These are phyloP conservation scores for Pascua sp. DNA, from an alignment of 1,284 basidiomycete species.

Conservation along the genomic window DNA sequence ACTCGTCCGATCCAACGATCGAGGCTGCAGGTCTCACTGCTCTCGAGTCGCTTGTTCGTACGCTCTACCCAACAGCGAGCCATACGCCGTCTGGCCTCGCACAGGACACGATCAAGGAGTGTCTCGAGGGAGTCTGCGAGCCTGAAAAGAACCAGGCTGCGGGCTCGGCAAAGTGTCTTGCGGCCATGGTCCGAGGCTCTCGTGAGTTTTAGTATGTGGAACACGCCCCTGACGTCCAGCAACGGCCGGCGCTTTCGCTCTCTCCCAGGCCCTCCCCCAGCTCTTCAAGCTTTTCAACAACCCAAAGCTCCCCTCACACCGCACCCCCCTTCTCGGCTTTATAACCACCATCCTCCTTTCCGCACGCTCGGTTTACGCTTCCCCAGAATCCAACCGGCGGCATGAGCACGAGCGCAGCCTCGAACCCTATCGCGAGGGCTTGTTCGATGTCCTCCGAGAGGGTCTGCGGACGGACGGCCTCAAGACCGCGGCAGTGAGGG, in stretches of 20 bases:
- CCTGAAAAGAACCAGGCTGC: constrained; percentile 88
- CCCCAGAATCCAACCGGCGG: constrained; percentile 25
- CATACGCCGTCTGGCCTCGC: constrained; percentile 58
- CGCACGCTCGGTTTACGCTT: constrained; percentile 40
- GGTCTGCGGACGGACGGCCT: constrained; percentile 52
- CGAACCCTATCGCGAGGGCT: constrained; percentile 66
- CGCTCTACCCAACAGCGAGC: constrained; percentile 59
- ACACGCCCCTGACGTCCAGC: constrained; percentile 52
- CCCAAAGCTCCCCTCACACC: constrained; percentile 70
- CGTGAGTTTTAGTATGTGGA: constrained; percentile 54
- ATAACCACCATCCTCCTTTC: constrained; percentile 50
- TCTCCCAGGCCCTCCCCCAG: constrained; percentile 66
- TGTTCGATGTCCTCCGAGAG: constrained; percentile 51
- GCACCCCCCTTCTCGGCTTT: constrained; percentile 66
- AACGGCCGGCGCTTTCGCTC: constrained; percentile 64
- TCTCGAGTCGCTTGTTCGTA: constrained; percentile 65
- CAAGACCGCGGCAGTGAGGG: constrained; percentile 56
- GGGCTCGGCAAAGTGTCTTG: constrained; percentile 75
- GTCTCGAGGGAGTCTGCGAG: constrained; percentile 70
- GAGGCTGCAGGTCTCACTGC: constrained; percentile 69
- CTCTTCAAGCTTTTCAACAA: constrained; percentile 71
- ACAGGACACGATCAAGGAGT: constrained; percentile 72
- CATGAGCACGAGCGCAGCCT: constrained; percentile 53
- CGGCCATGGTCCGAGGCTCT: constrained; percentile 68
- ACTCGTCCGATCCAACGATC: constrained; percentile 72